Evolutionary conservation across 2,329 filamentous ascomycete species (phyloP).

Genomic region (Phialocephala sp.): DNA sequence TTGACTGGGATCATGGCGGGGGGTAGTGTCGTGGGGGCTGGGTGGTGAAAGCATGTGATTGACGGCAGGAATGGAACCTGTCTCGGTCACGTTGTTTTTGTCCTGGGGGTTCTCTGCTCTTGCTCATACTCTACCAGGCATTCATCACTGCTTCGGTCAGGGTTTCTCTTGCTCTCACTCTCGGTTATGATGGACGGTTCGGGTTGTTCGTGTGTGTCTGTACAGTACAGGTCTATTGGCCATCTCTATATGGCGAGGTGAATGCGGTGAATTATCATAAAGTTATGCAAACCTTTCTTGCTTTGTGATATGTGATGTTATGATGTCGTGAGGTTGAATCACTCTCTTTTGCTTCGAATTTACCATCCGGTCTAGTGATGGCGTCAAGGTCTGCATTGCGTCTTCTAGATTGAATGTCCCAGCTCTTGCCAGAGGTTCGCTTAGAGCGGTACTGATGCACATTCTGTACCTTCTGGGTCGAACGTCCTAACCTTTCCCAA

Average conservation of each 20-base stretch:
- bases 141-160: constrained; percentile 12
- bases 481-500: too few species aligned
- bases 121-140: constrained; percentile 8
- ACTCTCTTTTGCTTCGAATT: neutral
- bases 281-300: neutral
- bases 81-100: neutral
- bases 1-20: constrained; percentile 14
- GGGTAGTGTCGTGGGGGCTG: neutral
- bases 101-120: constrained; percentile 15
- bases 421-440: too few species aligned
- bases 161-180: constrained; percentile 20
- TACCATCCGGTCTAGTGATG: too few species aligned
- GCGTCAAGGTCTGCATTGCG: too few species aligned
- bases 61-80: constrained; percentile 9
- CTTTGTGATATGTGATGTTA: neutral
- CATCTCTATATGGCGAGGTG: constrained; percentile 20
- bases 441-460: too few species aligned
- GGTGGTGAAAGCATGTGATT: neutral
- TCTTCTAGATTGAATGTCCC: too few species aligned
- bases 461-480: too few species aligned
- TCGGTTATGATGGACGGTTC: constrained; percentile 14
- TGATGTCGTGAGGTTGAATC: neutral
- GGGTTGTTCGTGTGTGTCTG: constrained; percentile 16
- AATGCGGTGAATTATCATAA: neutral
- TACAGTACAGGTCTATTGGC: constrained; percentile 20